Evolutionary conservation across 2,329 filamentous ascomycete species (phyloP).

Genomic region (Hymenoscyphus albidus): DNA sequence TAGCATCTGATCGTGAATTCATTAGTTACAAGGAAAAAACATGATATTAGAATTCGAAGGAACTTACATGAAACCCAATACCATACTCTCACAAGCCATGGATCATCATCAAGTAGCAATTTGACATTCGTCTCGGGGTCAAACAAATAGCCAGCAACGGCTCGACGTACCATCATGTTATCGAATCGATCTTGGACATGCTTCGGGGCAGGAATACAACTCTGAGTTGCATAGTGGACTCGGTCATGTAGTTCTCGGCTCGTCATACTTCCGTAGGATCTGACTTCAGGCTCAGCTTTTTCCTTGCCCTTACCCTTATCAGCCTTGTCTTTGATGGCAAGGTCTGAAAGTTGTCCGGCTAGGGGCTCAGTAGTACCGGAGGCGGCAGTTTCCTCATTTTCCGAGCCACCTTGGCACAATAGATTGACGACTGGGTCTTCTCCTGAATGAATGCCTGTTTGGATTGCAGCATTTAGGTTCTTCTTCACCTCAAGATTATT

Average conservation of each 20-base stretch:
- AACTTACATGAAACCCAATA: conserved; percentile 63
- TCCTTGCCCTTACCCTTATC: conserved; percentile 3
- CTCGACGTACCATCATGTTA: conserved; percentile 56
- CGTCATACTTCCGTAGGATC: conserved; percentile 34
- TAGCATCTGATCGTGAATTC: conserved; percentile 46
- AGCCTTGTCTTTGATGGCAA: conserved; percentile 11
- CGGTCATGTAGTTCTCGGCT: conserved; percentile 55
- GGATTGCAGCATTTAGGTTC: conserved; percentile 31
- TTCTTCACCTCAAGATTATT: conserved; percentile 28
- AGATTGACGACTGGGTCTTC: conserved; percentile 26
- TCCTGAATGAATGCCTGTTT: conserved; percentile 21
- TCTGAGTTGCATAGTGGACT: conserved; percentile 41
- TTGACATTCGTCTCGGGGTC: conserved; percentile 61
- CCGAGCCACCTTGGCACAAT: not conserved
- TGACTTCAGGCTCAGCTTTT: not conserved
- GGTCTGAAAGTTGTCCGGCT: conserved; percentile 4
- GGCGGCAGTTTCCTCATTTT: not conserved
- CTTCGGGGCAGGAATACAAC: conserved; percentile 16
- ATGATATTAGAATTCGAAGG: not conserved
- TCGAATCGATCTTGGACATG: conserved; percentile 33
- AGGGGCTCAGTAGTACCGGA: not conserved
- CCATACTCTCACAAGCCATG: conserved; percentile 77
- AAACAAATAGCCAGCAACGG: conserved; percentile 60
- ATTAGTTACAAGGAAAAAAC: not conserved
- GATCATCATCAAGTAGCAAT: conserved; percentile 60